phyloP scores from a whole-genome alignment of 2,329 filamentous ascomycete genomes.

The Ilyonectria destructans region DNA sequence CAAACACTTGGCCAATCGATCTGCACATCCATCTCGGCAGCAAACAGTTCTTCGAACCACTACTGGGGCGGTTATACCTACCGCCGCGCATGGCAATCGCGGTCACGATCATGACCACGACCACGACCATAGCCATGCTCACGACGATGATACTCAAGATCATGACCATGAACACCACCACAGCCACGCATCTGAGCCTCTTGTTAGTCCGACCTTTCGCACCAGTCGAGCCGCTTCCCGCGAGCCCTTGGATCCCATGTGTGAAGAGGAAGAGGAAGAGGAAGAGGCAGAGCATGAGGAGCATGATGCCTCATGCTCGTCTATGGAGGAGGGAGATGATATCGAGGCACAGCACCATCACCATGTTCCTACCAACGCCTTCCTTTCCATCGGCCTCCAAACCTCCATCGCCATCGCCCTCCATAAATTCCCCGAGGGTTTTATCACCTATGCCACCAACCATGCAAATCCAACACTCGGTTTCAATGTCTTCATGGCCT shows the following conservation, averaged over 20 bases:
- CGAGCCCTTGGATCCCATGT: slow-evolving; percentile 52
- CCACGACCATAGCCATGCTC: slow-evolving; percentile 46
- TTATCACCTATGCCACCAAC: slow-evolving; percentile 96
- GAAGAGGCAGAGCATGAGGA: slow-evolving; percentile 45
- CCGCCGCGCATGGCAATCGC: slow-evolving; percentile 10
- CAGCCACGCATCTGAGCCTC: slow-evolving; percentile 46
- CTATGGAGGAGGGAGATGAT: slow-evolving; percentile 59
- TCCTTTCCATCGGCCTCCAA: slow-evolving; percentile 94
- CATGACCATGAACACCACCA: slow-evolving; percentile 41
- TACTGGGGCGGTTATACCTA: slow-evolving; percentile 55
- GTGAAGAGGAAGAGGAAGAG: slow-evolving; percentile 24
- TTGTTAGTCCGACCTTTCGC: slow-evolving; percentile 54
- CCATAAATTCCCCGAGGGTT: slow-evolving; percentile 92
- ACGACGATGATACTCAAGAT: slow-evolving; percentile 33
- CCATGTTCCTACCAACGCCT: slow-evolving; percentile 94
- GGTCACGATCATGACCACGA: slow-evolving; percentile 44
- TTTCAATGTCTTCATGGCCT: slow-evolving; percentile 92
- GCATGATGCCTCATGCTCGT: slow-evolving; percentile 47
- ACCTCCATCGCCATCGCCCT: slow-evolving; percentile 95
- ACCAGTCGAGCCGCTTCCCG: slow-evolving; percentile 59
- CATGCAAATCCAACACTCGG: slow-evolving; percentile 93
- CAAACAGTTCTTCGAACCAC: slow-evolving; percentile 61
- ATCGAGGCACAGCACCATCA: slow-evolving; percentile 83
- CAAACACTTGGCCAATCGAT: slow-evolving; percentile 67
- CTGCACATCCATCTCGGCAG: slow-evolving; percentile 53